Evolutionary conservation across 495 filamentous ascomycete species (phyloP).

Genomic region (Hypoxylon lienhwacheense): DNA sequence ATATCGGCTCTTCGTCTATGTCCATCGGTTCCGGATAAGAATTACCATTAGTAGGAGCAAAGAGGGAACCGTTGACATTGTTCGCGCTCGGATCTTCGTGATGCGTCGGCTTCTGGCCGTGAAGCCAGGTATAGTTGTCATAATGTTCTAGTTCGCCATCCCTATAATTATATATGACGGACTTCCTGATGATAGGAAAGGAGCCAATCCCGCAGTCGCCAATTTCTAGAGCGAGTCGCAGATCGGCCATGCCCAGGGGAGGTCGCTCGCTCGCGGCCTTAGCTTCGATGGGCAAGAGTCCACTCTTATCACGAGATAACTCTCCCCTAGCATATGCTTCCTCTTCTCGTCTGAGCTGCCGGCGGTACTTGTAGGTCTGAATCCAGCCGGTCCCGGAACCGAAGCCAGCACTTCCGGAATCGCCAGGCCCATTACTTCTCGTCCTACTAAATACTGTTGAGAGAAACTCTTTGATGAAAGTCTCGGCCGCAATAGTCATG

Average conservation of each 20-base stretch:
- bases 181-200: slow-evolving; percentile 72
- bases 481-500: slow-evolving; percentile 88
- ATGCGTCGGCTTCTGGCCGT: slow-evolving; percentile 41
- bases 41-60: slow-evolving; percentile 43
- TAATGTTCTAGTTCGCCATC: slow-evolving; percentile 74
- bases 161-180: slow-evolving; percentile 70
- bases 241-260: slow-evolving; percentile 74
- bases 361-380: slow-evolving; percentile 75
- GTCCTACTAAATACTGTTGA: slow-evolving; percentile 76
- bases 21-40: slow-evolving; percentile 60
- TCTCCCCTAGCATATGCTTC: slow-evolving; percentile 66
- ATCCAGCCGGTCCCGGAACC: slow-evolving; percentile 69
- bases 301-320: slow-evolving; percentile 66
- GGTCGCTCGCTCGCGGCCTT: slow-evolving; percentile 66
- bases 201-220: slow-evolving; percentile 73
- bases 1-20: slow-evolving; percentile 61
- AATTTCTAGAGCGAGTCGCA: slow-evolving; percentile 73
- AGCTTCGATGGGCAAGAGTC: slow-evolving; percentile 74
- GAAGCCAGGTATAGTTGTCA: slow-evolving; percentile 54
- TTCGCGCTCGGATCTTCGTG: slow-evolving; percentile 43
- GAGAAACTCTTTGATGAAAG: slow-evolving; percentile 86
- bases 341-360: slow-evolving; percentile 73
- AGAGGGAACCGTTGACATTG: slow-evolving; percentile 31
- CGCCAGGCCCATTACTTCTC: slow-evolving; percentile 71
- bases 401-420: slow-evolving; percentile 56